Conservation (phyloP, 371 early-diverging fungal genomes). For the Furculomyces boomerangus region DNA sequence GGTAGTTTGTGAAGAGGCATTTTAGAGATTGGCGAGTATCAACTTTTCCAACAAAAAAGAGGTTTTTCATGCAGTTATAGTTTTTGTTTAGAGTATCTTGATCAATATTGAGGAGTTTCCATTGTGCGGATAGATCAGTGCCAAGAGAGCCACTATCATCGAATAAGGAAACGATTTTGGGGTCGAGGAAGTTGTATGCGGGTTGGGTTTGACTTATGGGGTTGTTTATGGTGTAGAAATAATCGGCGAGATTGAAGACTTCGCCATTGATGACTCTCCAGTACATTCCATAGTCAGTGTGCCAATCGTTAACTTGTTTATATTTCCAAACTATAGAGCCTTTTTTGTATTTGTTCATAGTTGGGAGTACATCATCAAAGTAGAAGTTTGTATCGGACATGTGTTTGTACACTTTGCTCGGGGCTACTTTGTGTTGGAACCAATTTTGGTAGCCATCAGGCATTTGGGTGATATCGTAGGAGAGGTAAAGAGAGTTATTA, state of each 20-base stretch:
- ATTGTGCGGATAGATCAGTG: slow-evolving; percentile 9
- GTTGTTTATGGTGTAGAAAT: slow-evolving; percentile 18
- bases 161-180: slow-evolving; percentile 54
- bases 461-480: slow-evolving; percentile 7
- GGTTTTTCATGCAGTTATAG: slow-evolving; percentile 24
- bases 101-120: slow-evolving; percentile 1
- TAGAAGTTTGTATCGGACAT: slow-evolving; percentile 82
- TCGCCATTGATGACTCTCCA: slow-evolving; percentile 33
- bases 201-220: slow-evolving; percentile 38
- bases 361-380: slow-evolving; percentile 74
- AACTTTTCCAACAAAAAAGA: slow-evolving; percentile 43
- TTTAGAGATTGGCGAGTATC: slow-evolving; percentile 56
- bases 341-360: slow-evolving; percentile 74
- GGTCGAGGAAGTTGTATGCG: slow-evolving; percentile 16
- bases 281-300: slow-evolving; percentile 29
- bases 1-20: slow-evolving; percentile 68
- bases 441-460: slow-evolving; percentile 4
- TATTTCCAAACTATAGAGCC: slow-evolving; percentile 84
- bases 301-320: slow-evolving; percentile 67
- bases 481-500: slow-evolving; percentile 10
- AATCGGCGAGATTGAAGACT: slow-evolving; percentile 35
- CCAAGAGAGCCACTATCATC: slow-evolving; percentile 63
- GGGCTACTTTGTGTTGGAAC: slow-evolving; percentile 35
- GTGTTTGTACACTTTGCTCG: slow-evolving; percentile 45
- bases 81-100: slow-evolving; percentile 13